Evolutionary conservation across 768 basidiomycete genomes (phyloP).

Genomic region (Russula earlei): DNA sequence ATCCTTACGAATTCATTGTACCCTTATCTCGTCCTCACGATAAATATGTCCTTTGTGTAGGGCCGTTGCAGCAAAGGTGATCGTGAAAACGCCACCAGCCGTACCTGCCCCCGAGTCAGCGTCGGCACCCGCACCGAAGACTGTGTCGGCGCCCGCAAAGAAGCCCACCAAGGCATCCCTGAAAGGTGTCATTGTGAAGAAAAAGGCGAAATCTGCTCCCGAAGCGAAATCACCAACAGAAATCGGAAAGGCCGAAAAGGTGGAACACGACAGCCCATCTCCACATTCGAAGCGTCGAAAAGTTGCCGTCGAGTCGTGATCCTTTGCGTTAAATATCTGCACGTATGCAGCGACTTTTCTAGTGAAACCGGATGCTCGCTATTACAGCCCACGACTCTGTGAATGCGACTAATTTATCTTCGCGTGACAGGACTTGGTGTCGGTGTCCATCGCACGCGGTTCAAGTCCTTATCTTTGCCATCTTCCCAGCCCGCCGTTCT

Average conservation of each 20-base stretch:
- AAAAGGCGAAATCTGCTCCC: constrained; percentile 41
- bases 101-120: constrained; percentile 20
- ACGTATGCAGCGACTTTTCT: constrained; percentile 3
- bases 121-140: constrained; percentile 20
- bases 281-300: constrained; percentile 48
- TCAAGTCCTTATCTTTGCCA: constrained; percentile 51
- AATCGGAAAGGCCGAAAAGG: constrained; percentile 13
- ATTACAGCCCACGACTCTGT: neutral
- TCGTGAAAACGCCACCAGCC: constrained; percentile 31
- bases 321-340: constrained; percentile 9
- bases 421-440: constrained; percentile 43
- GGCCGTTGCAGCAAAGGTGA: constrained; percentile 64
- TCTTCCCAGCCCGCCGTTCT: constrained; percentile 48
- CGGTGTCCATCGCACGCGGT: constrained; percentile 69
- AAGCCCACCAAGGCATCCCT: constrained; percentile 59
- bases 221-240: constrained; percentile 15
- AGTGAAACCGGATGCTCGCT: neutral
- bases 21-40: neutral
- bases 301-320: constrained; percentile 25
- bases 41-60: constrained; percentile 26
- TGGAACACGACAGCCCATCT: neutral
- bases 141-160: constrained; percentile 31
- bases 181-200: constrained; percentile 78
- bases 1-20: neutral
- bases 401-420: constrained; percentile 7